Evolutionary conservation across 805 yeast genomes (phyloP).

Genomic region (Blastobotrys peoriensis): DNA sequence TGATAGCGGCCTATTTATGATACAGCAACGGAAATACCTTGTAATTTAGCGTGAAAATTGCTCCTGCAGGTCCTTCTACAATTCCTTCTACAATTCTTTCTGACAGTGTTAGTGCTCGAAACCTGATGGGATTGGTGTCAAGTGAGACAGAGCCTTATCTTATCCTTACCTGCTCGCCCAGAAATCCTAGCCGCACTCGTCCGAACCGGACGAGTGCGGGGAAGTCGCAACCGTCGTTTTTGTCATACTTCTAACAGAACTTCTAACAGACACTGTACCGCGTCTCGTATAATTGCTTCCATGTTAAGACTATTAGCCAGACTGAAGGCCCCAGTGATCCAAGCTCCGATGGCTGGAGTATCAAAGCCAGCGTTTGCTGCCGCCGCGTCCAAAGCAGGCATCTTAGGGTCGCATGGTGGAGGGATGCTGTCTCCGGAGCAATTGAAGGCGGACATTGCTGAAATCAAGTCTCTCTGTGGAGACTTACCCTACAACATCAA

Average conservation of each 20-base stretch:
- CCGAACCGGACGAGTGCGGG: no score
- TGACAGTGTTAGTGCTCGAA: no score
- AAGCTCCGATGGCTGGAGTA: constrained; percentile 59
- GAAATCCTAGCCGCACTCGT: no score
- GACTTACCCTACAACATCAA: constrained; percentile 20
- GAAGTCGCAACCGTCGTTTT: no score
- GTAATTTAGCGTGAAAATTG: background rate
- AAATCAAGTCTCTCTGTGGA: background rate
- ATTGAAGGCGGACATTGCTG: constrained; percentile 11
- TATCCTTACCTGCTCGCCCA: no score
- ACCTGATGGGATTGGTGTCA: no score
- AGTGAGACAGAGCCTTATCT: no score
- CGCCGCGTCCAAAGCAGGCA: constrained; percentile 39
- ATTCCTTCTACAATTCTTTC: no score
- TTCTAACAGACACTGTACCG: no score
- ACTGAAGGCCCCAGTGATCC: constrained; percentile 31
- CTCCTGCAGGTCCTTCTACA: no score
- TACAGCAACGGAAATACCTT: background rate
- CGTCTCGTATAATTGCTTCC: no score
- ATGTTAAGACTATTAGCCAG: background rate
- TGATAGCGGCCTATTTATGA: background rate
- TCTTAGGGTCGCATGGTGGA: constrained; percentile 45
- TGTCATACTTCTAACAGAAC: no score
- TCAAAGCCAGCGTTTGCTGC: constrained; percentile 42
- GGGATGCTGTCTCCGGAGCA: constrained; percentile 25